Evolutionary conservation across 202 grass and related monocot species (phyloP), one percentile per base, ranked within the genome.

Genomic region (Zoysia matrella): DNA sequence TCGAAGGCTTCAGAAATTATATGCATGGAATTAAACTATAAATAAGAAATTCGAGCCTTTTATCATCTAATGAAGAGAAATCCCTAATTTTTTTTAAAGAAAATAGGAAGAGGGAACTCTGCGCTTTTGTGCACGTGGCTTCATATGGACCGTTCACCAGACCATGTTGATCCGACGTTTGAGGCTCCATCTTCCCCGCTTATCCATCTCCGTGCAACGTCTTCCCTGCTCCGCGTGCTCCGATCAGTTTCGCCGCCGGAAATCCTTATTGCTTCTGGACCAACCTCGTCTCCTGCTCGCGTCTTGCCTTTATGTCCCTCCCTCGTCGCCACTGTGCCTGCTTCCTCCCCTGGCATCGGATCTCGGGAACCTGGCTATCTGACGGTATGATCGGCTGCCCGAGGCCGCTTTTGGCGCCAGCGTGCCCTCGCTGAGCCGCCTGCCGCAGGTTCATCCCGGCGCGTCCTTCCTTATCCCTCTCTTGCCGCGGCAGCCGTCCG

Each of bases 371-470:
- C 30, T 0, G 30, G 30, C 15, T 36, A 36, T 63, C 62, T 39
- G 14, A 63, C 55, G 49, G 43, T 63, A 83, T 88, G 86, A 52
- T 69, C 22, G 75, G 71, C 71, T 81, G 65, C 71, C 87, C 82
- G 71, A 82, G 71, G 71, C 76, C 84, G 76, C 87, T 81, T 76
- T 77, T 80, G 16, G 48, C 71, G 12, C 71, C 71, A 42, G 22
- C 75, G 15, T 45, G 48, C 65, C 76, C 56, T 11, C 7, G 14
- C 14, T 36, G 43, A 43, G 8, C 70, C 48, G 15, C 65, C 60
- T 52, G 43, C 77, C 16, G 15, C 52, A 16, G 65, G 43, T 4
- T 13, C 30, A 2, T 3, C 49, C 56, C 65, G 65, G 56, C 42
- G 0, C 48, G 5, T 36, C 5, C 56, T 36, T 2, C 64, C 41